Conservation (phyloP, 139 green algal species). For the Trebouxia sp. region DNA sequence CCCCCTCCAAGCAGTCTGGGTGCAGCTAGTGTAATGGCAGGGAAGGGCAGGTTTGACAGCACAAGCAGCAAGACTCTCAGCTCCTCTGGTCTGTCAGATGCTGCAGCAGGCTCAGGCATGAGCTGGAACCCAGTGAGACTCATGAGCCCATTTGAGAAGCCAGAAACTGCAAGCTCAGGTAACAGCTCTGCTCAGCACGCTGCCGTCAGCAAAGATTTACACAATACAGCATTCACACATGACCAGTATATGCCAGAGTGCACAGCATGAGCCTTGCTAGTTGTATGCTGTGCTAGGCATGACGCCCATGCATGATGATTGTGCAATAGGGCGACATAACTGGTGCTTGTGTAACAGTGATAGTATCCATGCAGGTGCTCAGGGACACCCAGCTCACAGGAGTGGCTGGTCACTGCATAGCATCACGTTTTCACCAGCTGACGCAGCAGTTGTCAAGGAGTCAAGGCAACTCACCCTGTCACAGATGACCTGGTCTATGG, state of each 20-base stretch:
- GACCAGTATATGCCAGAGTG: too few species aligned
- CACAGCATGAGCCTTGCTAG: too few species aligned
- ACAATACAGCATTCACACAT: too few species aligned
- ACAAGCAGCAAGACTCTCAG: background rate
- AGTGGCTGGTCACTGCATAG: constrained; percentile 5
- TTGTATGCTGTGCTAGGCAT: too few species aligned
- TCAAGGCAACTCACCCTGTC: constrained; percentile 5
- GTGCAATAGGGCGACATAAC: too few species aligned
- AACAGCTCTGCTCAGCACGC: too few species aligned
- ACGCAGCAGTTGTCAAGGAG: background rate
- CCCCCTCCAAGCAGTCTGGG: background rate
- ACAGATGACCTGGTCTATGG: constrained; percentile 22
- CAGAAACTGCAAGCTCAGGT: background rate
- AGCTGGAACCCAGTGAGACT: constrained; percentile 16
- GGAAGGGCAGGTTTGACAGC: background rate
- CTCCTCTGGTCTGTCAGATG: background rate
- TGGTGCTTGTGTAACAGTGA: too few species aligned
- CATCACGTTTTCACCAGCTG: constrained; percentile 5
- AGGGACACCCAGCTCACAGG: background rate
- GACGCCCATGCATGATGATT: too few species aligned
- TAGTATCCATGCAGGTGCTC: too few species aligned
- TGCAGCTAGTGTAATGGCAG: background rate
- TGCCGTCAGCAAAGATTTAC: too few species aligned
- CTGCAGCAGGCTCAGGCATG: background rate
- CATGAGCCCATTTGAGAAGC: background rate